Percentiles rank a stretch among this genome's conserved stretches.
Conservation (phyloP, 1,284 basidiomycete species). For the Meira nashicola region DNA sequence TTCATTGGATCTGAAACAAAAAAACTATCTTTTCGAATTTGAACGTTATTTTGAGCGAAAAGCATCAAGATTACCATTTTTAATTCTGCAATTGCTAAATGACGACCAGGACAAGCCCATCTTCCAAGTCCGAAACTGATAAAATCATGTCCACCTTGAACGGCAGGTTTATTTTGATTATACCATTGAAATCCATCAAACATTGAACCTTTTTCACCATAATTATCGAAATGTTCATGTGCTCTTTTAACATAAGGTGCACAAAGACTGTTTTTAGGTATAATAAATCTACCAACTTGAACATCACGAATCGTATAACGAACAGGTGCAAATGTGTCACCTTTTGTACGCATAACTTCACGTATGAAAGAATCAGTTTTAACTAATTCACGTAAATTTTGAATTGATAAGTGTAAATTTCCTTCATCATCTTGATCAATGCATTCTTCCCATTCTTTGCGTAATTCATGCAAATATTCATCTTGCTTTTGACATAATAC, state of each 20-base stretch:
- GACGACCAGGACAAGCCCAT: constrained; percentile 19
- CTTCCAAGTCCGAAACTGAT: constrained; percentile 17
- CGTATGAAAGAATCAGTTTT: constrained; percentile 19
- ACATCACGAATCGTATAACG: constrained; percentile 11
- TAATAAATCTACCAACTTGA: constrained; percentile 15
- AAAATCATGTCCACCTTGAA: constrained; percentile 11
- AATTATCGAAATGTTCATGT: constrained; percentile 12
- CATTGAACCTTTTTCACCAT: constrained; percentile 4
- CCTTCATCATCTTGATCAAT: constrained; percentile 16
- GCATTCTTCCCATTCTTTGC: constrained; percentile 12
- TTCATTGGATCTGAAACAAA: constrained; percentile 15
- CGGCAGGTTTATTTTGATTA: constrained; percentile 12
- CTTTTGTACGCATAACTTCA: constrained; percentile 16
- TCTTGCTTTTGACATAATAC: constrained; percentile 7
- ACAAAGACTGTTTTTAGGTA: constrained; percentile 13
- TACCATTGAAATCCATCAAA: constrained; percentile 17
- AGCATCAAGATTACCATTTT: constrained; percentile 15
- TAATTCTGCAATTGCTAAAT: constrained; percentile 16
- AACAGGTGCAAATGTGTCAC: constrained; percentile 16
- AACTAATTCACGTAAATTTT: constrained; percentile 8
- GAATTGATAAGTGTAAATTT: constrained; percentile 8
- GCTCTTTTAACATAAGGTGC: constrained; percentile 19
- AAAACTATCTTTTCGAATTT: constrained; percentile 4
- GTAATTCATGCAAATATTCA: constrained; percentile 13
- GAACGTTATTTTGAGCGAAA: constrained; percentile 12